Evolutionary conservation across 371 early-diverging fungal genomes (phyloP).

Genomic region (Mucor racemosus): DNA sequence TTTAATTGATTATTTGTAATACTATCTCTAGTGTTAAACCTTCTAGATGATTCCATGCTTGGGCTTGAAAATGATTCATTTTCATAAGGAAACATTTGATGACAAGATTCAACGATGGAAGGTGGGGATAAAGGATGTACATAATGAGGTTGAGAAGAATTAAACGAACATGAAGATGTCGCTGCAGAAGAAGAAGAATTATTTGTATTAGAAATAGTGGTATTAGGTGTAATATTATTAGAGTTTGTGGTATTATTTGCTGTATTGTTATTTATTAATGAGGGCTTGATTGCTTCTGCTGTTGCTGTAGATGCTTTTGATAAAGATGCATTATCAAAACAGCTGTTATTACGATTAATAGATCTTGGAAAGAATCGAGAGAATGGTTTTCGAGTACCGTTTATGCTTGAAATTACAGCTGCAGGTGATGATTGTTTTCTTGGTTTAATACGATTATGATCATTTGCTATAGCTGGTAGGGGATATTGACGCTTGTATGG

Average conservation of each 20-base stretch:
- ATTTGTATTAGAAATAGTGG: conserved; percentile 8
- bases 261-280: background rate
- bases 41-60: conserved; percentile 13
- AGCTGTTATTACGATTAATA: conserved; percentile 15
- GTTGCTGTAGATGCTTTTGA: background rate
- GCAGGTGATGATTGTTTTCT: conserved; percentile 47
- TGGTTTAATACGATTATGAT: conserved; percentile 36
- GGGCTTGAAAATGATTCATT: conserved; percentile 4
- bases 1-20: background rate
- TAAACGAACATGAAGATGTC: background rate
- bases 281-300: background rate
- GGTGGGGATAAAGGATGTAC: conserved; percentile 17
- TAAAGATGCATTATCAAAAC: conserved; percentile 5
- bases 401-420: conserved; percentile 14
- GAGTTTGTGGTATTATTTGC: background rate
- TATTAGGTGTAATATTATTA: conserved; percentile 6
- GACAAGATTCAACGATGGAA: background rate
- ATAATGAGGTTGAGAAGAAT: background rate
- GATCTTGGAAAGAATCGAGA: conserved; percentile 22
- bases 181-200: background rate
- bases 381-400: conserved; percentile 14
- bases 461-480: conserved; percentile 34
- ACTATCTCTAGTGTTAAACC: conserved; percentile 9
- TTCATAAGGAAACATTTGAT: conserved; percentile 3
- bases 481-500: conserved; percentile 43